Evolutionary conservation across 164 flowering plant species (phyloP), one percentile per base, ranked within the genome.

Genomic region (Aristolochia contorta): DNA sequence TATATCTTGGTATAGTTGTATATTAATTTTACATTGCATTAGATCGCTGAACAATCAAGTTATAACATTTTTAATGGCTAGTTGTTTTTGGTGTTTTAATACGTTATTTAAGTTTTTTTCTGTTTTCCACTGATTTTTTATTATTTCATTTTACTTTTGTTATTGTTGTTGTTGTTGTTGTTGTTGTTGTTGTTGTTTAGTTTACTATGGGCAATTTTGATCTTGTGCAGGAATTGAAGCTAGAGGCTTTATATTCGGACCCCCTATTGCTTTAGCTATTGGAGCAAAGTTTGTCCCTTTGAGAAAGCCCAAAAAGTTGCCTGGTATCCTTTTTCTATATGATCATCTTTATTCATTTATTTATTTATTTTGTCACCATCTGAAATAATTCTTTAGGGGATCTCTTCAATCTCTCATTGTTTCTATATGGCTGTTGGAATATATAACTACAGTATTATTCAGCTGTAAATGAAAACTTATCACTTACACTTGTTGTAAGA

Each of bases 221-320:
- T 54, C 56, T 46, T 46, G 18, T 75, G 74, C 86, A 90, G 99
- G 97, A 58, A 56, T 91, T 71, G 99, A 93, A 77, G 99, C 99
- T 53, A 79, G 97, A 72, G 99, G 99, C 50, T 93, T 90, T 70
- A 93, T 93, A 58, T 93, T 93, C 70, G 97, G 97, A 10, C 99
- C 99, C 66, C 99, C 99, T 27, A 84, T 93, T 77, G 99, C 99
- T 30, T 77, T 93, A 83, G 97, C 97, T 62, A 80, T 93, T 63
- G 96, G 97, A 0, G 97, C 97, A 32, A 93, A 93, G 61, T 93
- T 93, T 79, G 97, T 93, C 24, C 99, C 99, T 6, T 56, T 93
- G 83, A 90, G 99, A 62, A 93, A 93, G 73, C 99, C 99, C 41
- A 80, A 79, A 13, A 90, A 90, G 74, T 72, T 93, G 70, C 99